Percentiles rank a stretch among this genome's conserved stretches.
Evolutionary conservation across 2,329 filamentous ascomycete genomes (phyloP).

Genomic region (Monilinia fructicola): DNA sequence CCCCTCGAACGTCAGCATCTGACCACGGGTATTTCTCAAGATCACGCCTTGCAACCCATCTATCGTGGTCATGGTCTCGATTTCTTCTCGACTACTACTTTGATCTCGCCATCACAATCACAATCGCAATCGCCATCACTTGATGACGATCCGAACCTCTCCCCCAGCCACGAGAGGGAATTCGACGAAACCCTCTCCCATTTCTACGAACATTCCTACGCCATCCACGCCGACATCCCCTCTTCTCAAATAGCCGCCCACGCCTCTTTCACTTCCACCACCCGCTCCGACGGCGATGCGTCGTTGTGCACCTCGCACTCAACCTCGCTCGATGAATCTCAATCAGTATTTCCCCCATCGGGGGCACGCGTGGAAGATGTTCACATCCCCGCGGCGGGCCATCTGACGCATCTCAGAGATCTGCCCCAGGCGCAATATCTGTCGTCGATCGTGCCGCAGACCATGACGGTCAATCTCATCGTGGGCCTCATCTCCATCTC

Average conservation of each 20-base stretch:
- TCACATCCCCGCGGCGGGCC: conserved; percentile 37
- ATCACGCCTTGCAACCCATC: conserved; percentile 42
- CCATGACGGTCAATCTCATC: conserved; percentile 79
- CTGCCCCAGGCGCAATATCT: conserved; percentile 69
- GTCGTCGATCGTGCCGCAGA: conserved; percentile 69
- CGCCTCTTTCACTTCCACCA: conserved; percentile 38
- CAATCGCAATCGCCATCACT: conserved; percentile 2
- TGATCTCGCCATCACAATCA: conserved; percentile 19
- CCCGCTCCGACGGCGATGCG: conserved; percentile 39
- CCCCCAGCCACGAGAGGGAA: conserved; percentile 3
- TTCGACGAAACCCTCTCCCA: conserved; percentile 50
- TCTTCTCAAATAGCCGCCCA: conserved; percentile 56
- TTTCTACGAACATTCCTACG: conserved; percentile 78
- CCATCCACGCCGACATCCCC: conserved; percentile 63
- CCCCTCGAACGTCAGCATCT: conserved; percentile 49
- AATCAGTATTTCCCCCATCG: conserved; percentile 21
- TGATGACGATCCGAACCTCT: background rate
- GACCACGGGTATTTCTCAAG: conserved; percentile 53
- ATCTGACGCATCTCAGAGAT: conserved; percentile 63
- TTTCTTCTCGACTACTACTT: conserved; percentile 50
- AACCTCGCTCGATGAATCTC: conserved; percentile 3
- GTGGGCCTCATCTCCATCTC: conserved; percentile 74
- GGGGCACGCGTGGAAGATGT: conserved; percentile 29
- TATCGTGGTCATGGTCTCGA: conserved; percentile 39
- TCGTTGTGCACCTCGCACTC: conserved; percentile 42